A percentile compares a stretch with the other conserved stretches of the same genome.
Conservation (phyloP, 2,329 filamentous ascomycete species). For the Bipolaris bicolor region DNA sequence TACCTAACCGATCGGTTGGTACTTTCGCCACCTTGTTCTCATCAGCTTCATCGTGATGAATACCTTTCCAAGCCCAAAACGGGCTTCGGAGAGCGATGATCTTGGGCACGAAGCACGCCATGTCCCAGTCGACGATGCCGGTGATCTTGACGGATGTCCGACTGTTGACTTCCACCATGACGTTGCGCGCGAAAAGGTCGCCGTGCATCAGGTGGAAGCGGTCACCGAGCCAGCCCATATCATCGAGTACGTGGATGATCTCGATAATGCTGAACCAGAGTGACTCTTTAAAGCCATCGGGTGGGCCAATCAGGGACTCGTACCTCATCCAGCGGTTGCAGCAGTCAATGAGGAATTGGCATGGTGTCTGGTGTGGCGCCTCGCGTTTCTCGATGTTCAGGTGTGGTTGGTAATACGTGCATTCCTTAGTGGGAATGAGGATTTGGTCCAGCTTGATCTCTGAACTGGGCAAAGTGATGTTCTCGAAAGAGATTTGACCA, state of each 20-base stretch:
- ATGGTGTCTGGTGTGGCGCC: slow-evolving; percentile 7
- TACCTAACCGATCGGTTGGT: background rate
- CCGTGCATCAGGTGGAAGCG: slow-evolving; percentile 24
- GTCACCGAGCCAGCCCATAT: slow-evolving; percentile 5
- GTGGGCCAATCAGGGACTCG: background rate
- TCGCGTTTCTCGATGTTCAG: background rate
- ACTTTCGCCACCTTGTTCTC: slow-evolving; percentile 1
- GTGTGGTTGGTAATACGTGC: background rate
- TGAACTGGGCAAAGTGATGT: background rate
- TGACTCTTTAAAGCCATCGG: background rate
- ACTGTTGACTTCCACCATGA: slow-evolving; percentile 26
- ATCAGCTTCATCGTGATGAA: background rate
- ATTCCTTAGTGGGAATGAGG: background rate
- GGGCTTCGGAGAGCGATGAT: slow-evolving; percentile 25
- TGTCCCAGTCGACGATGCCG: slow-evolving; percentile 44
- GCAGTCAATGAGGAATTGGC: background rate
- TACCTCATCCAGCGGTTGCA: slow-evolving; percentile 6
- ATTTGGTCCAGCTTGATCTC: slow-evolving; percentile 1
- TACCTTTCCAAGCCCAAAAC: slow-evolving; percentile 10
- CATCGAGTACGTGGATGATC: background rate
- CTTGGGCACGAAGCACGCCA: slow-evolving; percentile 35
- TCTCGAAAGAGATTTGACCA: background rate
- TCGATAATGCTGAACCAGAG: background rate
- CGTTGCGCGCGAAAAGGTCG: slow-evolving; percentile 40
- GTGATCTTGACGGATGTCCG: slow-evolving; percentile 14